Conservation (phyloP, 345 rosid species). For the Citrus australasica region DNA sequence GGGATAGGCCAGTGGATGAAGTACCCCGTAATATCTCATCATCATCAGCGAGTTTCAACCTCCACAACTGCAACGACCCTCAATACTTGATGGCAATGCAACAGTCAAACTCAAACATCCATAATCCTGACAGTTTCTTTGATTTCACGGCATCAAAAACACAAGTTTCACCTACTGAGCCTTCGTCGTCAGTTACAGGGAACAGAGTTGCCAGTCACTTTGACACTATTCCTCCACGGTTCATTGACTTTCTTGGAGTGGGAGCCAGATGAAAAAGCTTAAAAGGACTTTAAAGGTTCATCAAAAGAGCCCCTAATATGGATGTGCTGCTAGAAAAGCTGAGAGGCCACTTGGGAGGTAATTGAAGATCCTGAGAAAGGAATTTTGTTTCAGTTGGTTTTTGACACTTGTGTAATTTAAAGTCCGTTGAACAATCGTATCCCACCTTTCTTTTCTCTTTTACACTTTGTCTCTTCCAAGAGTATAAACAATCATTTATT, state of each 20-base stretch:
- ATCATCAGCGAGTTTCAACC: background rate
- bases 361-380: conserved; percentile 5
- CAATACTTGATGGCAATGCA: conserved; percentile 29
- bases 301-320: conserved; percentile 19
- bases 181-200: conserved; percentile 20
- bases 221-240: conserved; percentile 40
- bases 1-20: conserved; percentile 29
- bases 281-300: conserved; percentile 9
- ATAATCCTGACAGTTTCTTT: conserved; percentile 23
- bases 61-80: background rate
- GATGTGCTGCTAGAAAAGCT: conserved; percentile 14
- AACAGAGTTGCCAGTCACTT: conserved; percentile 17
- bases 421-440: background rate
- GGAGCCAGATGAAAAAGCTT: conserved; percentile 53
- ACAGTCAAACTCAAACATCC: conserved; percentile 29
- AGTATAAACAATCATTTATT: background rate
- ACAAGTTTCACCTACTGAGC: conserved; percentile 27
- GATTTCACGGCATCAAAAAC: conserved; percentile 16
- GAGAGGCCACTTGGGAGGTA: conserved; percentile 27
- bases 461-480: background rate
- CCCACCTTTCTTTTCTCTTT: background rate
- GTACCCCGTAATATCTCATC: background rate
- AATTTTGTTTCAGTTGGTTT: conserved; percentile 11
- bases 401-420: background rate
- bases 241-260: conserved; percentile 76